Evolutionary conservation across 2,329 filamentous ascomycete species (phyloP), one percentile per base, ranked within the genome.

Genomic region (Juglanconis oblonga): DNA sequence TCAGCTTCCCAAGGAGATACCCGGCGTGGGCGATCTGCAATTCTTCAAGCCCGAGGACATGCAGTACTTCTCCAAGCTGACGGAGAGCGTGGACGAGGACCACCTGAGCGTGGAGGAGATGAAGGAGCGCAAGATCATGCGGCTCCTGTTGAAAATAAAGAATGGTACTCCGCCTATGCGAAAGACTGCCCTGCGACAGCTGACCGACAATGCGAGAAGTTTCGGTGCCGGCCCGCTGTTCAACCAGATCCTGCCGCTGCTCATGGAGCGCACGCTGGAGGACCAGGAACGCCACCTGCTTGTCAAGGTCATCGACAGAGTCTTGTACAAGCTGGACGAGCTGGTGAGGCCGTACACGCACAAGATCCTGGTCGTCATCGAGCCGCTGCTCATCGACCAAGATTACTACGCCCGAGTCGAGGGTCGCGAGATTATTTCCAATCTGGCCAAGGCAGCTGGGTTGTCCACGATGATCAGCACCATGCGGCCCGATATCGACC

Each of bases 21-120:
- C 95, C 3, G 95, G 95, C 44, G 92, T 99, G 53, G 93, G 93
- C 44, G 95, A 99, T 73, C 78, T 99, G 55, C 93, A 97, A 67
- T 99, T 98, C 73, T 97, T 99, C 83, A 99, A 99, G 77, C 87
- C 92, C 1, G 95, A 99, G 74, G 95, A 99, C 74, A 97, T 98
- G 92, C 88, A 91, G 44, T 99, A 99, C 77, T 99, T 99, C 70
- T 93, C 94, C 61, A 98, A 99, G 79, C 85, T 99, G 45, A 94
- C 96, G 29, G 95, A 99, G 71, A 92, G 91, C 42, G 90, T 89
- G 32, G 92, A 98, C 67, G 95, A 99, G 76, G 96, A 94, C 68
- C 83, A 87, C 29, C 85, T 99, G 76, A 93, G 88, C 24, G 92
- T 99, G 9, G 95, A 99, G 52, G 94, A 99, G 70, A 78, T 99